A percentile compares a stretch with the other conserved stretches of the same genome.
Conservation (phyloP, 2,329 filamentous ascomycete species). For the Fusarium coicis region DNA sequence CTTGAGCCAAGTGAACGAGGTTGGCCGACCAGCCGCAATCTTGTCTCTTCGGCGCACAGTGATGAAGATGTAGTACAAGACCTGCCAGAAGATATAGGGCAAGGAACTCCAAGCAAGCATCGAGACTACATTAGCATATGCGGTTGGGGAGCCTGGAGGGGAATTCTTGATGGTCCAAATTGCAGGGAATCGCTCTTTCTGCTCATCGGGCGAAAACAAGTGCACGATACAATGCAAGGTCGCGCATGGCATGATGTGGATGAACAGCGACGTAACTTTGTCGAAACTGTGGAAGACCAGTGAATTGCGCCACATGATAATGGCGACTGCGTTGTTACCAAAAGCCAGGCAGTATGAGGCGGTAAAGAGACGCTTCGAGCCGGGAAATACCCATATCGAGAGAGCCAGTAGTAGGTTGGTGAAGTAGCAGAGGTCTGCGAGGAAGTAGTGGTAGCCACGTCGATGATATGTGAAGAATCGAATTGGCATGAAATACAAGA, state of each 20-base stretch:
- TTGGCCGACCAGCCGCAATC: conserved; percentile 94
- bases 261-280: conserved; percentile 98
- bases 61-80: conserved; percentile 93
- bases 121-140: conserved; percentile 78
- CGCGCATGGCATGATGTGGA: conserved; percentile 98
- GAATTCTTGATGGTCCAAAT: conserved; percentile 82
- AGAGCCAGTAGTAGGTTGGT: conserved; percentile 88
- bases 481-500: conserved; percentile 97
- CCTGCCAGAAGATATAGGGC: conserved; percentile 93
- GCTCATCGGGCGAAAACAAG: conserved; percentile 72
- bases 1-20: conserved; percentile 96
- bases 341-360: conserved; percentile 91
- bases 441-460: conserved; percentile 95
- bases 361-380: conserved; percentile 91
- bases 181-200: conserved; percentile 81
- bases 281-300: conserved; percentile 98
- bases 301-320: conserved; percentile 99
- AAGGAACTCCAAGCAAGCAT: conserved; percentile 97
- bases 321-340: conserved; percentile 96
- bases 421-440: conserved; percentile 98
- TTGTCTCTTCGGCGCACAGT: conserved; percentile 94
- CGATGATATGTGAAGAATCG: conserved; percentile 91
- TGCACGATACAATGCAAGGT: conserved; percentile 94
- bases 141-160: conserved; percentile 75
- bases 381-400: conserved; percentile 89